A percentile compares a stretch with the other conserved stretches of the same genome.
Evolutionary conservation across 2,329 filamentous ascomycete species (phyloP).

Genomic region (Colletotrichum echinochloae): DNA sequence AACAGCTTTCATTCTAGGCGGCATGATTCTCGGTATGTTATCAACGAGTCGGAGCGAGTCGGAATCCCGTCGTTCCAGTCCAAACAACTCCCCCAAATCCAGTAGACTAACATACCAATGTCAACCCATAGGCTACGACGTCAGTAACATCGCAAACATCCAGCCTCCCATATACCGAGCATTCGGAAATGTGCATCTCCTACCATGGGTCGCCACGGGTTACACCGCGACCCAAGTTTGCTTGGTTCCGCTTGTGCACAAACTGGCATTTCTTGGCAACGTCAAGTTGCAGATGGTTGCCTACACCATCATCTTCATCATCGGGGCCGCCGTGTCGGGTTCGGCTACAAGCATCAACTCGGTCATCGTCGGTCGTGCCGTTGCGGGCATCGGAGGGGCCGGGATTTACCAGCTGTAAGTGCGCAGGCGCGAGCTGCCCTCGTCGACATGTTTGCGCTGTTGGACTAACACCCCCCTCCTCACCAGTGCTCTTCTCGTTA

Average conservation of each 20-base stretch:
- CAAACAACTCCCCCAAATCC: background rate
- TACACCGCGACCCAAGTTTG: slow-evolving; percentile 51
- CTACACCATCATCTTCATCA: slow-evolving; percentile 46
- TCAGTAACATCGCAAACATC: slow-evolving; percentile 63
- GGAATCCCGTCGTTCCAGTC: too few relatives aligned
- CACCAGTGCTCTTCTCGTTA: slow-evolving; percentile 37
- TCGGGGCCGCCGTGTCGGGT: slow-evolving; percentile 48
- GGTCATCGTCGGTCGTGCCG: slow-evolving; percentile 49
- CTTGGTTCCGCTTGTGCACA: slow-evolving; percentile 50
- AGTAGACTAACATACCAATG: background rate
- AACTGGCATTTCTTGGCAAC: slow-evolving; percentile 49
- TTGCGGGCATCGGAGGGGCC: slow-evolving; percentile 49
- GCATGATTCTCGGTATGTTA: slow-evolving; percentile 26
- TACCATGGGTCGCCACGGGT: slow-evolving; percentile 54
- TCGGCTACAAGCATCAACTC: slow-evolving; percentile 46
- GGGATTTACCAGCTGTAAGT: slow-evolving; percentile 50
- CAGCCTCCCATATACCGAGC: slow-evolving; percentile 69
- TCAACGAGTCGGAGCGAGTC: background rate
- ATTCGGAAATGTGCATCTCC: slow-evolving; percentile 52
- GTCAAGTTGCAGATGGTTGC: slow-evolving; percentile 47
- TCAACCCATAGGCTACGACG: slow-evolving; percentile 51
- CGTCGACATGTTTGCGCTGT: background rate
- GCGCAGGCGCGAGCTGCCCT: background rate
- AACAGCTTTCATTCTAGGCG: slow-evolving; percentile 12
- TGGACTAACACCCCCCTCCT: fast-evolving